Conservation (phyloP, 1,139 yeast genomes). For the Candida pseudoviswanathii region DNA sequence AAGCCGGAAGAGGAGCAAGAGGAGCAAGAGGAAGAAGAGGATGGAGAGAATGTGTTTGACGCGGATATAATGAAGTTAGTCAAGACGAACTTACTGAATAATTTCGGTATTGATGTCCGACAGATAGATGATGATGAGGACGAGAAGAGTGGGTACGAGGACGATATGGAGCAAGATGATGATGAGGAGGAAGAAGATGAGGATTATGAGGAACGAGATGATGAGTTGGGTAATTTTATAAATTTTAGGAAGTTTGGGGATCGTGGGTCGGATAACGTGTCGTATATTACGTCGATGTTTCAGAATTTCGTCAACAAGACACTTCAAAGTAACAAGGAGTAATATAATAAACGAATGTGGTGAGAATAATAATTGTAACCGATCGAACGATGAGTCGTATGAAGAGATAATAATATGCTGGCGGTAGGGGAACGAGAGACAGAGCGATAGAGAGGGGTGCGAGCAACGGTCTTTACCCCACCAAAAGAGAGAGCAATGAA, state of each 20-base stretch:
- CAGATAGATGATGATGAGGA: slow-evolving; percentile 8
- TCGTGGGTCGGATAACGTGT: slow-evolving; percentile 23
- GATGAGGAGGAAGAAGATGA: slow-evolving; percentile 21
- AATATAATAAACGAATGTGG: background rate
- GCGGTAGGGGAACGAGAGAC: no score
- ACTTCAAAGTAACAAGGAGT: background rate
- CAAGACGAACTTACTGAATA: slow-evolving; percentile 39
- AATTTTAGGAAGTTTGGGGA: slow-evolving; percentile 32
- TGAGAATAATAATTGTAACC: background rate
- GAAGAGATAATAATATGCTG: no score
- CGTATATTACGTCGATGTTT: slow-evolving; percentile 39
- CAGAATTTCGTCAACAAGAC: slow-evolving; percentile 41
- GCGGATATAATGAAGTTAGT: slow-evolving; percentile 33
- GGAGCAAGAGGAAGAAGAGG: slow-evolving; percentile 25
- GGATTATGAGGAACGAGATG: slow-evolving; percentile 20
- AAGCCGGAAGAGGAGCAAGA: slow-evolving; percentile 55
- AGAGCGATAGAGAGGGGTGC: no score
- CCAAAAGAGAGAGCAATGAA: no score
- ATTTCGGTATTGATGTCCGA: slow-evolving; percentile 35
- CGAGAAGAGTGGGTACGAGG: slow-evolving; percentile 16
- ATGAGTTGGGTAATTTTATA: slow-evolving; percentile 26
- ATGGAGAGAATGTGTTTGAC: slow-evolving; percentile 15
- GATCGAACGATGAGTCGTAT: no score
- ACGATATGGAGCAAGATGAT: slow-evolving; percentile 12
- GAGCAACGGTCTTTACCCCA: no score